Percentiles rank a stretch among this genome's conserved stretches.
Conservation (phyloP, 257 asterid genomes). For the Solanum infundibuliforme region DNA sequence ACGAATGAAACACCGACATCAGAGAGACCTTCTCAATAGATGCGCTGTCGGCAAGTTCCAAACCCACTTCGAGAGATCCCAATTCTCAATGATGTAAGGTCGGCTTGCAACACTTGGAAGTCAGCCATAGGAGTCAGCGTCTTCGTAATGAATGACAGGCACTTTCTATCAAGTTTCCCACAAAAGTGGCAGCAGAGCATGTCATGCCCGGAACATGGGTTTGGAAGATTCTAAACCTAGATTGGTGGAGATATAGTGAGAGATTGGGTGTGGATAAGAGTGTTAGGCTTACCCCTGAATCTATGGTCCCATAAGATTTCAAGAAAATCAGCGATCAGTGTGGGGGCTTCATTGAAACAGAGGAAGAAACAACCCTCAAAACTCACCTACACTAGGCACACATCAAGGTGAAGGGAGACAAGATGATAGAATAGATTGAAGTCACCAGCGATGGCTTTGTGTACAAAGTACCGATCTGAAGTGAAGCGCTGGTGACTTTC, state of each 20-base stretch:
- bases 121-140: background rate
- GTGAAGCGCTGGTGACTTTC: background rate
- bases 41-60: background rate
- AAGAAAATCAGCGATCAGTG: background rate
- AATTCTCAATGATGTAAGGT: background rate
- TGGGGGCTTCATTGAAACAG: background rate
- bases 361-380: background rate
- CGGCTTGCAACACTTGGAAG: background rate
- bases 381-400: background rate
- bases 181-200: background rate
- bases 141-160: background rate
- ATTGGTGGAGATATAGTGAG: background rate
- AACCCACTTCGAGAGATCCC: background rate
- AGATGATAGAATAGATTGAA: background rate
- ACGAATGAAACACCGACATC: background rate
- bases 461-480: background rate
- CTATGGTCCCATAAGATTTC: background rate
- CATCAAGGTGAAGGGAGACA: background rate
- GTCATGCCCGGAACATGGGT: background rate
- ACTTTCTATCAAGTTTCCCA: background rate
- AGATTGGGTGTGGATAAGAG: background rate
- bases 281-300: background rate
- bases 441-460: background rate
- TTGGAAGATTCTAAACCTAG: background rate
- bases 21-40: background rate